These are phyloP conservation scores for Simplicillium aogashimaense DNA, from an alignment of 2,329 filamentous ascomycete genomes.

Conservation along the genomic window DNA sequence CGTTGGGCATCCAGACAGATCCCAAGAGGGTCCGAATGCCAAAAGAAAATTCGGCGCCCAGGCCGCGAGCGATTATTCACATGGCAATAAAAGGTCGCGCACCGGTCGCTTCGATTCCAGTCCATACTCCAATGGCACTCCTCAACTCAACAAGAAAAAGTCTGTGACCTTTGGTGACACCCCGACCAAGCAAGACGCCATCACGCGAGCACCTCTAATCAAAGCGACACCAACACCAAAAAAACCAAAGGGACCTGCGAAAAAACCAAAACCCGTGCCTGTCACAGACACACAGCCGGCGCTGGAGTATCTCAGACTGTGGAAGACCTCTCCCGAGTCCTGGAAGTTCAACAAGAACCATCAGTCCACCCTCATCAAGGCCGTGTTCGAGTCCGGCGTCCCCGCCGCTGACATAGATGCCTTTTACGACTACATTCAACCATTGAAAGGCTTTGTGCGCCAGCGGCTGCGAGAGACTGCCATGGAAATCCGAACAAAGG, in stretches of 20 bases:
- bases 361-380: constrained; percentile 76
- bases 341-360: constrained; percentile 98
- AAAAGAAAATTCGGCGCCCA: constrained; percentile 5
- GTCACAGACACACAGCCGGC: constrained; percentile 47
- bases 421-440: constrained; percentile 69
- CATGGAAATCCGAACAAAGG: constrained; percentile 46
- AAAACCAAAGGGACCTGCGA: constrained; percentile 26
- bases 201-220: constrained; percentile 14
- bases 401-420: constrained; percentile 59
- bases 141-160: constrained; percentile 28
- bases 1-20: constrained; percentile 8
- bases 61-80: constrained; percentile 4
- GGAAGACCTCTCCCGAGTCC: constrained; percentile 55
- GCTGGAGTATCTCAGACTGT: constrained; percentile 67
- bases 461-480: constrained; percentile 59
- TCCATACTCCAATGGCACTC: constrained; percentile 7
- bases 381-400: constrained; percentile 65
- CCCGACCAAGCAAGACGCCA: constrained; percentile 15
- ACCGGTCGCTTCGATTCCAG: constrained; percentile 1
- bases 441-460: constrained; percentile 66
- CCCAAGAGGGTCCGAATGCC: constrained; percentile 6
- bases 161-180: constrained; percentile 36
- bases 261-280: constrained; percentile 27
- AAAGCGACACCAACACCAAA: constrained; percentile 22
- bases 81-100: constrained; percentile 6